Evolutionary conservation across 768 basidiomycete genomes (phyloP).

Genomic region (Tricholoma terreum): DNA sequence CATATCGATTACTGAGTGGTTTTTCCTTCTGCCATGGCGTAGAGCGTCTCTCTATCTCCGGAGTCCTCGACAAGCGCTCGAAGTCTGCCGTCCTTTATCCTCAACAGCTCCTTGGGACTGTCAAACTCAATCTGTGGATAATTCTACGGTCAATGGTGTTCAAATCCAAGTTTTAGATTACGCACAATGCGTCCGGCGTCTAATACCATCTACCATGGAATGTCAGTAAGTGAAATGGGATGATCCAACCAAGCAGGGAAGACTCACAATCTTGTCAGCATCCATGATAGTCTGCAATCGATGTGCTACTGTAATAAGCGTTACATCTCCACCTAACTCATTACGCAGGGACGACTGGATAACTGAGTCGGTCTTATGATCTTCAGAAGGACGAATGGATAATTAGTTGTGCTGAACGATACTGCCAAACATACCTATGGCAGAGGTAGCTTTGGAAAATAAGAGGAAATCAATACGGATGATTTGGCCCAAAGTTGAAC

Average conservation of each 20-base stretch:
- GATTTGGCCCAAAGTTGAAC: conserved; percentile 25
- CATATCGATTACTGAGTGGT: not conserved
- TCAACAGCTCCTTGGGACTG: conserved; percentile 48
- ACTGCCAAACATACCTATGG: conserved; percentile 36
- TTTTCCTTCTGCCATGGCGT: conserved; percentile 36
- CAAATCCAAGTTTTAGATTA: conserved; percentile 14
- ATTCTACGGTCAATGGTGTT: not conserved
- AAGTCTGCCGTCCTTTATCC: conserved; percentile 47
- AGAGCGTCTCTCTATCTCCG: conserved; percentile 48
- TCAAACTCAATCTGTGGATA: conserved; percentile 47
- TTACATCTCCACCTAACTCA: conserved; percentile 58
- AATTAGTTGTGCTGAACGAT: not conserved
- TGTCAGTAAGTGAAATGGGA: not conserved
- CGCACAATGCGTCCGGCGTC: conserved; percentile 52
- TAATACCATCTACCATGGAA: conserved; percentile 41
- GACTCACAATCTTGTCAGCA: conserved; percentile 51
- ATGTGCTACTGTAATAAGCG: conserved; percentile 68
- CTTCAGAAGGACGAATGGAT: conserved; percentile 22
- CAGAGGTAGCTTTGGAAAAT: conserved; percentile 39
- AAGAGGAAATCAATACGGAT: conserved; percentile 30
- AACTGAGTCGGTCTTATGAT: conserved; percentile 62
- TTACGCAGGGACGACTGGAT: conserved; percentile 69
- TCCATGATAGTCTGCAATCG: conserved; percentile 68
- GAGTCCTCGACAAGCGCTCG: conserved; percentile 58
- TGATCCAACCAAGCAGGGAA: not conserved